These are phyloP conservation scores for Hanseniaspora hatyaiensis DNA, from an alignment of 805 yeast species.

Conservation along the genomic window DNA sequence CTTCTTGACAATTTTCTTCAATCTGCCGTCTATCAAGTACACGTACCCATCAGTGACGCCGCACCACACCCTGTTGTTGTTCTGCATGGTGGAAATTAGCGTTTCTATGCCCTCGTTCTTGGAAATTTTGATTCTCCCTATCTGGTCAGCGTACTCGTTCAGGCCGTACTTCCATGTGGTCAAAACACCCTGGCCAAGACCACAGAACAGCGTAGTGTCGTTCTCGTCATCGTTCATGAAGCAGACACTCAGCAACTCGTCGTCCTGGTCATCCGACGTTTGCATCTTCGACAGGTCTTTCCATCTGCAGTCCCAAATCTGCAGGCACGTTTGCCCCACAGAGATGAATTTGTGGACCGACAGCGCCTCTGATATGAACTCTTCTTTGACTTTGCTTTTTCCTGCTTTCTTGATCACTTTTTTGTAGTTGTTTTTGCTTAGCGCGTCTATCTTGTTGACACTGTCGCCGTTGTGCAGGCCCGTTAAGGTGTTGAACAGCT, in stretches of 20 bases:
- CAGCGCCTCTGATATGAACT: slow-evolving; percentile 26
- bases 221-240: slow-evolving; percentile 54
- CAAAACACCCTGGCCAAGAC: slow-evolving; percentile 83
- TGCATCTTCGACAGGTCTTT: slow-evolving; percentile 37
- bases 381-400: slow-evolving; percentile 3
- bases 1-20: slow-evolving; percentile 52
- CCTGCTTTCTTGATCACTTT: slow-evolving; percentile 35
- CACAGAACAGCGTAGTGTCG: slow-evolving; percentile 51
- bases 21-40: slow-evolving; percentile 51
- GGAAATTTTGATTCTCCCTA: slow-evolving; percentile 58
- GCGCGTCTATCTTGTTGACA: slow-evolving; percentile 46
- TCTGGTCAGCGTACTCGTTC: slow-evolving; percentile 64
- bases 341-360: slow-evolving; percentile 72
- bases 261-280: slow-evolving; percentile 82
- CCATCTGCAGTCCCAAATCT: slow-evolving; percentile 60
- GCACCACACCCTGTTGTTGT: slow-evolving; percentile 52
- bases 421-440: slow-evolving; percentile 30
- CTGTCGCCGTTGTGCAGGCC: slow-evolving; percentile 44
- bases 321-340: slow-evolving; percentile 69
- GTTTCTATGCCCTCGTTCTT: slow-evolving; percentile 66
- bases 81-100: slow-evolving; percentile 39
- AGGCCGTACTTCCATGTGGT: slow-evolving; percentile 73
- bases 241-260: slow-evolving; percentile 70
- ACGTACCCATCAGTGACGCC: slow-evolving; percentile 71
- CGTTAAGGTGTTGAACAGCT: neutral